These are phyloP conservation scores for Medicago ruthenica DNA, from an alignment of 306 rosid species.

Conservation along the genomic window DNA sequence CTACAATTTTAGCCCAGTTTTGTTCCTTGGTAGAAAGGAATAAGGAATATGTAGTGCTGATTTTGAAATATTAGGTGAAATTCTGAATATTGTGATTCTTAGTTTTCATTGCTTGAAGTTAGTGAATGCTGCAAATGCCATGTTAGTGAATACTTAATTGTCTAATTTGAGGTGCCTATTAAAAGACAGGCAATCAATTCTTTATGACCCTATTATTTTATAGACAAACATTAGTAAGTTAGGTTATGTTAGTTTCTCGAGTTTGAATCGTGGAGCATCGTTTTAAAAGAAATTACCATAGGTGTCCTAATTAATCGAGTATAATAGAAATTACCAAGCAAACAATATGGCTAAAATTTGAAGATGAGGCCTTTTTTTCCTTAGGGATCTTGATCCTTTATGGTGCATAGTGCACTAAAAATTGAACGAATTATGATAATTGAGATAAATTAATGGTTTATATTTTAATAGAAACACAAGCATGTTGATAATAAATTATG, in stretches of 20 bases:
- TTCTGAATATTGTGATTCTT: constrained; percentile 34
- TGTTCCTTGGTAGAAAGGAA: constrained; percentile 34
- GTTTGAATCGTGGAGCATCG: background rate
- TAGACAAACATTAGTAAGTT: too few relatives aligned
- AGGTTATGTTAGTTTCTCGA: background rate
- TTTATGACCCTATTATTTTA: too few relatives aligned
- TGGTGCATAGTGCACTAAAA: background rate
- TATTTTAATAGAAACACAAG: too few relatives aligned
- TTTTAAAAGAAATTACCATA: background rate
- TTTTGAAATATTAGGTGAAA: constrained; percentile 41
- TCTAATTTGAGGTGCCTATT: background rate
- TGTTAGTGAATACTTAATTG: background rate
- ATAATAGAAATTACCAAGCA: background rate
- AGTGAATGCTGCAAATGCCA: background rate
- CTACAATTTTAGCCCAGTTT: constrained; percentile 33
- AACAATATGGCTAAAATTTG: constrained; percentile 12
- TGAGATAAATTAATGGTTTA: too few relatives aligned
- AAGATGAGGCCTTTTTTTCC: background rate
- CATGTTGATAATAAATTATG: too few relatives aligned
- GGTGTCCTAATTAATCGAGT: background rate
- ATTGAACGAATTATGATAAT: too few relatives aligned
- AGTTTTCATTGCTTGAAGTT: background rate
- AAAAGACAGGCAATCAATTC: too few relatives aligned
- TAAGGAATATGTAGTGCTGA: constrained; percentile 39
- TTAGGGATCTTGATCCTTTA: background rate